Evolutionary conservation across 495 filamentous ascomycete genomes (phyloP).

Genomic region (Tuber indicum): DNA sequence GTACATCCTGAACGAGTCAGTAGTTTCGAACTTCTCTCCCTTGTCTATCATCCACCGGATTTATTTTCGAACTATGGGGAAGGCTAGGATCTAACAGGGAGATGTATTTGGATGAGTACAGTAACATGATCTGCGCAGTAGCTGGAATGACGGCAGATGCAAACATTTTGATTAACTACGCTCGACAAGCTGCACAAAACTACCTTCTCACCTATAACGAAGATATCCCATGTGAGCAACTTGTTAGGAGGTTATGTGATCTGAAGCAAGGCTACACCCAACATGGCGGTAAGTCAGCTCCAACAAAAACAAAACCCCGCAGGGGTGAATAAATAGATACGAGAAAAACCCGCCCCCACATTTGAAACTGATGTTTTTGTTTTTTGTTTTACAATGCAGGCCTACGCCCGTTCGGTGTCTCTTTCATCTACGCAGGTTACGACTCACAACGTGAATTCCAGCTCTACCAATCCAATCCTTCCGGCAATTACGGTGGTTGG

Average conservation of each 20-base stretch:
- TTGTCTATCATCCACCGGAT: background rate
- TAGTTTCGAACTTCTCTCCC: conserved; percentile 7
- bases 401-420: conserved; percentile 95
- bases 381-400: conserved; percentile 45
- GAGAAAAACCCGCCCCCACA: conserved; percentile 16
- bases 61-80: background rate
- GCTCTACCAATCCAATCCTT: conserved; percentile 99
- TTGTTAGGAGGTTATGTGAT: conserved; percentile 93
- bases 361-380: conserved; percentile 13
- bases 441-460: conserved; percentile 94
- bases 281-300: conserved; percentile 57
- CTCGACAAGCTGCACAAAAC: conserved; percentile 88
- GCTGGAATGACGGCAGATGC: conserved; percentile 99
- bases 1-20: conserved; percentile 96
- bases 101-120: conserved; percentile 42
- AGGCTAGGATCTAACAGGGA: background rate
- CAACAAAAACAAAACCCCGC: conserved; percentile 20
- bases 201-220: conserved; percentile 99
- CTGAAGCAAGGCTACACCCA: conserved; percentile 99
- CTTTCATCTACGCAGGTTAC: conserved; percentile 98
- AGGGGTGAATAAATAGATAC: conserved; percentile 8
- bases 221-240: conserved; percentile 98
- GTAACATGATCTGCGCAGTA: conserved; percentile 99
- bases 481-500: conserved; percentile 98
- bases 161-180: conserved; percentile 99